Evolutionary conservation across 768 basidiomycete species (phyloP).

Genomic region (Lactifluus piperatus): DNA sequence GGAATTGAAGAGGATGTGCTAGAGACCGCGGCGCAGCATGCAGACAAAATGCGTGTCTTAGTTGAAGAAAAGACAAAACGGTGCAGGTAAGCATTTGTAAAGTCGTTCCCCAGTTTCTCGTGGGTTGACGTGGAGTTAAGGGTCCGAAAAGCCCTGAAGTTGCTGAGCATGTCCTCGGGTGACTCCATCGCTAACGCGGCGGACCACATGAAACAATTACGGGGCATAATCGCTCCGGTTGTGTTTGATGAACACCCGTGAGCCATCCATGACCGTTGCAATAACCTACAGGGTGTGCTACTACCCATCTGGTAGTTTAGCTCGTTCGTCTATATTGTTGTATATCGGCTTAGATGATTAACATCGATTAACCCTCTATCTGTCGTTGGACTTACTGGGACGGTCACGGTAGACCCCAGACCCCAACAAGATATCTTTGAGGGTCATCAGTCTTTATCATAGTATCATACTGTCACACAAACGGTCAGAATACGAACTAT

Average conservation of each 20-base stretch:
- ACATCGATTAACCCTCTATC: not conserved
- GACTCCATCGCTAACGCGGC: not conserved
- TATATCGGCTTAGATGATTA: too few relatives aligned
- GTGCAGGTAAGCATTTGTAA: conserved; percentile 36
- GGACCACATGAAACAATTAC: not conserved
- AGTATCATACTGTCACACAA: too few relatives aligned
- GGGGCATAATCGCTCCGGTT: not conserved
- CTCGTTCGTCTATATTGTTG: not conserved
- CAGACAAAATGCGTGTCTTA: conserved; percentile 44
- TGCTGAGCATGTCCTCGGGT: not conserved
- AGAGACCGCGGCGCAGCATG: conserved; percentile 42
- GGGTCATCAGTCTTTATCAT: too few relatives aligned
- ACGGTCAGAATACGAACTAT: too few relatives aligned
- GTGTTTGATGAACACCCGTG: not conserved
- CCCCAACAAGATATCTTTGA: not conserved
- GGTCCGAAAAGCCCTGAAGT: conserved; percentile 10
- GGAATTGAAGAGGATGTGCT: conserved; percentile 69
- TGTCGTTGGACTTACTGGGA: not conserved
- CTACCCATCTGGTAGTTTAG: not conserved
- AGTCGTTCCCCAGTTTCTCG: not conserved
- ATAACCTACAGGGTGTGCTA: too few relatives aligned
- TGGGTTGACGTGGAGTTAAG: not conserved
- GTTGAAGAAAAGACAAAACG: conserved; percentile 41
- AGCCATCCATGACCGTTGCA: not conserved
- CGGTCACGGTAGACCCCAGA: too few relatives aligned